These are phyloP conservation scores for Entomortierella lignicola DNA, from an alignment of 192 early-diverging fungal species.

Conservation along the genomic window DNA sequence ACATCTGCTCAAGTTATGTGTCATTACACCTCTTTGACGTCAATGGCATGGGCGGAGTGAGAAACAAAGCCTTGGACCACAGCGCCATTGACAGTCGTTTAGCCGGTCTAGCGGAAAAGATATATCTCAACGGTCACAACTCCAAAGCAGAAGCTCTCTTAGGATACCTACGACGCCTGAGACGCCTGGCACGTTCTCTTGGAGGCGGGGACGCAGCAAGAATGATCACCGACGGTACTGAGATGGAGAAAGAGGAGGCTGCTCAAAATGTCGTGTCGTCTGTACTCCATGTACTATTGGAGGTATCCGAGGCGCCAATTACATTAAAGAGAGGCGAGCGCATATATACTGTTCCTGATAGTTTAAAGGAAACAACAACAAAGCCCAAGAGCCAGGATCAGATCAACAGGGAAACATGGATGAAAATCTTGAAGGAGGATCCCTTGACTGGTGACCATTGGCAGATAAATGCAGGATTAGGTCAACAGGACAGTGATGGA, in stretches of 20 bases:
- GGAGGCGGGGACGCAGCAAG: constrained; percentile 8
- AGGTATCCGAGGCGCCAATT: constrained; percentile 37
- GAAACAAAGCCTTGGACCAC: constrained; percentile 39
- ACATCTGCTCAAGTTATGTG: constrained; percentile 25
- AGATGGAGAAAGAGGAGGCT: constrained; percentile 26
- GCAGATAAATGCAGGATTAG: neutral
- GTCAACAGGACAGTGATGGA: constrained; percentile 6
- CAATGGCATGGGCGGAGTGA: constrained; percentile 18
- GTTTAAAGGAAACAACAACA: neutral
- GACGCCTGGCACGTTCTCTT: constrained; percentile 8
- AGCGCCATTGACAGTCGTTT: constrained; percentile 23
- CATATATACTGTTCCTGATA: constrained; percentile 10
- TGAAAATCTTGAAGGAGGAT: constrained; percentile 29
- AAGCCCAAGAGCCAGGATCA: constrained; percentile 21
- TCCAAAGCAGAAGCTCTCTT: constrained; percentile 24
- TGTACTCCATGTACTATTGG: constrained; percentile 18
- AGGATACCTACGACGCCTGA: constrained; percentile 3
- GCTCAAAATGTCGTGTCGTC: constrained; percentile 39
- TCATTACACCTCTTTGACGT: constrained; percentile 32
- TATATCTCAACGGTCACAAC: constrained; percentile 30
- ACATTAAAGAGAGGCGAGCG: constrained; percentile 8
- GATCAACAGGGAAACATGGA: constrained; percentile 29
- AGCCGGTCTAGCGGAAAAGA: constrained; percentile 24
- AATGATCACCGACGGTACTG: constrained; percentile 10
- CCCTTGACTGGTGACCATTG: constrained; percentile 33